Evolutionary conservation across 257 asterid genomes (phyloP).

Genomic region (Salvia rosmarinus): DNA sequence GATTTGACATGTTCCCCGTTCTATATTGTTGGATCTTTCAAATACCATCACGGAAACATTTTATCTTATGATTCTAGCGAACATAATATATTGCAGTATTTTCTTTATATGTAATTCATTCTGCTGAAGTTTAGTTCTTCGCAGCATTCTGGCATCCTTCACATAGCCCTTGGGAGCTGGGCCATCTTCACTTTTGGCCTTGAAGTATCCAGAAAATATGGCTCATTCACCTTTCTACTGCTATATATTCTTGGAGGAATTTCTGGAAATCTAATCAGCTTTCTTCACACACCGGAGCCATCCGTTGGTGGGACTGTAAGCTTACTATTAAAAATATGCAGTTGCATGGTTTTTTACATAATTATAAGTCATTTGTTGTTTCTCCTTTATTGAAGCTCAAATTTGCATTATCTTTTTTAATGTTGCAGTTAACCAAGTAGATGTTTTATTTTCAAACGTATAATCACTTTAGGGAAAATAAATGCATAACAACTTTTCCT

Average conservation of each 20-base stretch:
- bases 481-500: neutral
- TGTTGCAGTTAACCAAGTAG: neutral
- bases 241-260: slow-evolving; percentile 81
- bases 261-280: slow-evolving; percentile 78
- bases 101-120: neutral
- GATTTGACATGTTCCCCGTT: neutral
- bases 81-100: neutral
- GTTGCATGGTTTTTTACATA: neutral
- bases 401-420: too few relatives aligned
- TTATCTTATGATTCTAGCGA: neutral
- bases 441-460: neutral
- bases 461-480: neutral
- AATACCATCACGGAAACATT: neutral
- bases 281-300: slow-evolving; percentile 75
- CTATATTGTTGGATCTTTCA: neutral
- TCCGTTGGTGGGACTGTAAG: slow-evolving; percentile 85
- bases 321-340: neutral
- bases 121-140: slow-evolving; percentile 24
- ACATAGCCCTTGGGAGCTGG: slow-evolving; percentile 72
- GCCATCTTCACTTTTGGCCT: slow-evolving; percentile 68
- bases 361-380: neutral
- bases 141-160: slow-evolving; percentile 81
- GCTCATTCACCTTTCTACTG: slow-evolving; percentile 64
- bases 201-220: slow-evolving; percentile 60
- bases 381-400: too few relatives aligned